Base-by-base conservation (phyloP, 805 yeast species). In the Candida jianshihensis region DNA sequence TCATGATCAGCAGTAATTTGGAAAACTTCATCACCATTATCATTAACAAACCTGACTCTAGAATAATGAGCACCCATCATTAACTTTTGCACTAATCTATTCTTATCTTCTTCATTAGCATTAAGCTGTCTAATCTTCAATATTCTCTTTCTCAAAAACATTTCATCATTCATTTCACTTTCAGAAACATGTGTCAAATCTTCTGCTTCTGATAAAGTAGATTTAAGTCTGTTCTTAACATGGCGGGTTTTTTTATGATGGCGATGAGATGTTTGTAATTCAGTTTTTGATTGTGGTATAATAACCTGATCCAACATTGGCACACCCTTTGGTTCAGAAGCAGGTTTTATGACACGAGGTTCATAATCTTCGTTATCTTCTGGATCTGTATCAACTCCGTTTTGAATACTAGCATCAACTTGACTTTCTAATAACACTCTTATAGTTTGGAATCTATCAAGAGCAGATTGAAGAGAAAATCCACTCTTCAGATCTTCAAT, bases 21-120 rank as follows among this genome's bases (percentile, higher is more conserved):
- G 26, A 43, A 39, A 4, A 49, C 50, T 29, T 50, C 49, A 18
- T 44, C 49, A 8, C 51, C 54, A 14, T 55, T 36, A 33, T 43
- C 38, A 47, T 56, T 42, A 44, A 46, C 49, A 51, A 57, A 47
- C 53, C 60, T 59, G 24, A 67, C 53, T 42, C 70, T 73, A 40
- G 71, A 73, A 40, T 72, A 68, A 41, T 74, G 76, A 31, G 82
- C 74, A 7, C 81, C 75, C 73, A 81, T 77, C 87, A 80, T 80
- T 36, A 81, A 58, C 41, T 71, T 66, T 30, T 82, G 83, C 14
- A 78, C 75, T 39, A 80, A 37, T 31, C 49, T 42, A 28, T 44
- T 51, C 37, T 52, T 51, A 5, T 45, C 45, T 10, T 34, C 46
- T 16, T 54, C 58, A n/a, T 39, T 19, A 5, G 44, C 38, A 4